These are phyloP conservation scores for Phytopythium chamaehyphon DNA, from an alignment of 352 stramenopile genomes.

Conservation along the genomic window DNA sequence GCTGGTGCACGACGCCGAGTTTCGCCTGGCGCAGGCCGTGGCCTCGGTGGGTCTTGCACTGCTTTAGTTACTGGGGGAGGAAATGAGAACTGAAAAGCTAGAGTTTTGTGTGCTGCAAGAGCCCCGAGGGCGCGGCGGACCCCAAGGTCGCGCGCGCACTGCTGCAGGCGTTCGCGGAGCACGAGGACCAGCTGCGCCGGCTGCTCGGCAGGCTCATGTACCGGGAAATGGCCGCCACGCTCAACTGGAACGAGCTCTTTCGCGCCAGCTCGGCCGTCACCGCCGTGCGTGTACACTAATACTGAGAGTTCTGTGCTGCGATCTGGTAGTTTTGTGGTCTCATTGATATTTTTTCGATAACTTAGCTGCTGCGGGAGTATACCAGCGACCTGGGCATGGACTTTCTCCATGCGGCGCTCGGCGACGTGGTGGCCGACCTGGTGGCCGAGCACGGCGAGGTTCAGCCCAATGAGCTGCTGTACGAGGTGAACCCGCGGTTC, in stretches of 20 bases:
- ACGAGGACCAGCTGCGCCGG: slow-evolving; percentile 71
- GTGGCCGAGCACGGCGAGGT: slow-evolving; percentile 31
- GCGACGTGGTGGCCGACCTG: slow-evolving; percentile 46
- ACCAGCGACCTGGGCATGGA: slow-evolving; percentile 65
- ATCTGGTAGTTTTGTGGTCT: too few species aligned
- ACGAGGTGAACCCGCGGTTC: slow-evolving; percentile 63
- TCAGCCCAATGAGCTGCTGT: slow-evolving; percentile 9
- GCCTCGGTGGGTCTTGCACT: slow-evolving; percentile 36
- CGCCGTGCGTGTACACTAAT: slow-evolving; percentile 27
- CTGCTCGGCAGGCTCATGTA: slow-evolving; percentile 70
- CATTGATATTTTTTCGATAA: too few species aligned
- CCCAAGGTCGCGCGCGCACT: slow-evolving; percentile 62
- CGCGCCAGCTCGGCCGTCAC: slow-evolving; percentile 74
- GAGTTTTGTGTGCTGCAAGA: slow-evolving; percentile 6
- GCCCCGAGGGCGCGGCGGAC: slow-evolving; percentile 24
- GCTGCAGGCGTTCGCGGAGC: slow-evolving; percentile 66
- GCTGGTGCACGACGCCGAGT: slow-evolving; percentile 75
- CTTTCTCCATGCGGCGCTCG: slow-evolving; percentile 56
- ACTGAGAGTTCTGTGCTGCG: background rate
- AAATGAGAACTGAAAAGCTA: too few species aligned
- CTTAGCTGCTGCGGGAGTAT: slow-evolving; percentile 68
- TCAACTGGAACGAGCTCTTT: slow-evolving; percentile 84
- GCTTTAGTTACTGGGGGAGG: too few species aligned
- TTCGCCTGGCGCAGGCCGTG: slow-evolving; percentile 61
- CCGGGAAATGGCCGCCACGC: slow-evolving; percentile 69